Evolutionary conservation across 1,284 basidiomycete genomes (phyloP), one percentile per base, ranked within the genome.

Genomic region (Boletus sp.): DNA sequence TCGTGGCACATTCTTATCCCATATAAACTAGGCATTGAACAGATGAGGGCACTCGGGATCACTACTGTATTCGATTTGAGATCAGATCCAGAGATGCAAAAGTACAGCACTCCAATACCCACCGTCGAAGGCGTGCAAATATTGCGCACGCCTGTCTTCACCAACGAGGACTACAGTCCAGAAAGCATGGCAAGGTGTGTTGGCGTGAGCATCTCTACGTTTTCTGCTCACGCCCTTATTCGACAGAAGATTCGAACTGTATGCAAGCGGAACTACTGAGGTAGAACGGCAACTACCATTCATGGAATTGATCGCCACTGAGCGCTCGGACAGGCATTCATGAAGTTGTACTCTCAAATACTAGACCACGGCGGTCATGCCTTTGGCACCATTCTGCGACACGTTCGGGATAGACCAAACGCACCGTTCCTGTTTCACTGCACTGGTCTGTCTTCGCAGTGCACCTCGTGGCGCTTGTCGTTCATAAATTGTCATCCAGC

Each of bases 161-260:
- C 77, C 57, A 78, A 68, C 35, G 82, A 82, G 57, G 87, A 89
- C 61, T 89, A 89, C 62, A 87, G 84, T 57, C 86, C 87, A 22
- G 83, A 88, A 66, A 80, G 77, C 67, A 86, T 88, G 79, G 82
- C 87, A 55, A 83, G 80, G 86, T 88, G 69, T 68, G 84, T 81
- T 65, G 68, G 68, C 73, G 68, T 50, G 36, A 36, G 13, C 20
- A 8, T 6, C 49, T 20, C 37, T 20, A 23, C 34, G 23, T 26
- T 27, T 53, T 32, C 41, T 23, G 44, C 56, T 39, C 49, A 55
- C 52, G 52, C 41, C 56, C 57, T 58, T 46, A 36, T 29, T 33
- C 13, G 16, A 19, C 52, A 88, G 85, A 64, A 76, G 81, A 56
- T 88, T 81, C 56, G 76, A 82, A 53, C 65, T 89, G n/a, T 89